Conservation (phyloP, 169 alveolate species). For the Cryptosporidium sp. region DNA sequence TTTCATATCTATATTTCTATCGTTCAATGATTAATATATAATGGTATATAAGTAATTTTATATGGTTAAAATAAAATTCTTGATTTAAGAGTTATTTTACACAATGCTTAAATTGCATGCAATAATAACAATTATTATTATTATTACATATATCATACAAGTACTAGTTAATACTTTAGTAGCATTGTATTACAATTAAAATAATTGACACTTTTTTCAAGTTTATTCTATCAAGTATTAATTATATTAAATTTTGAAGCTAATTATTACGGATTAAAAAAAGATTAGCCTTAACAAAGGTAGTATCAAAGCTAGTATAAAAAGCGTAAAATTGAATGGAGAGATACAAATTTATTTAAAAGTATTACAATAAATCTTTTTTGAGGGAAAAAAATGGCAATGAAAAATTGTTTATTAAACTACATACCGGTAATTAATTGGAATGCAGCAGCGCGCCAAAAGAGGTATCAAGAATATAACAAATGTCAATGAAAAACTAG, state of each 20-base stretch:
- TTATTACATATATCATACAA: no score
- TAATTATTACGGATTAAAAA: neutral
- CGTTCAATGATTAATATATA: neutral
- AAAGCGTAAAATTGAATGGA: neutral
- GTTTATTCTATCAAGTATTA: neutral
- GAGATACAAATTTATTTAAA: neutral
- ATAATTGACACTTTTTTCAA: no score
- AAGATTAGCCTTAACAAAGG: neutral
- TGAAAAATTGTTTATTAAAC: neutral
- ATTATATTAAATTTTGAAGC: neutral
- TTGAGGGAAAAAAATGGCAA: neutral
- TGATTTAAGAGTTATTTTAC: no score
- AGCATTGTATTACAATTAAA: no score
- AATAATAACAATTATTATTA: no score
- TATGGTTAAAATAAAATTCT: no score
- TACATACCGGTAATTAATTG: neutral
- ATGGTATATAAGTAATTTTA: no score
- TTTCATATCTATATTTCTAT: no score
- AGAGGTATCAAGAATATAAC: neutral
- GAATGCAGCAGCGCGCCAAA: neutral
- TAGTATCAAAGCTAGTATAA: neutral
- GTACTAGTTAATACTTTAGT: no score
- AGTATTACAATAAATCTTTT: no score
- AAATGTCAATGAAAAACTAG: conserved; percentile 8
- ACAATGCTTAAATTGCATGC: neutral